These are phyloP conservation scores for Akanthomyces lecanii DNA, from an alignment of 2,329 filamentous ascomycete species.

Conservation along the genomic window DNA sequence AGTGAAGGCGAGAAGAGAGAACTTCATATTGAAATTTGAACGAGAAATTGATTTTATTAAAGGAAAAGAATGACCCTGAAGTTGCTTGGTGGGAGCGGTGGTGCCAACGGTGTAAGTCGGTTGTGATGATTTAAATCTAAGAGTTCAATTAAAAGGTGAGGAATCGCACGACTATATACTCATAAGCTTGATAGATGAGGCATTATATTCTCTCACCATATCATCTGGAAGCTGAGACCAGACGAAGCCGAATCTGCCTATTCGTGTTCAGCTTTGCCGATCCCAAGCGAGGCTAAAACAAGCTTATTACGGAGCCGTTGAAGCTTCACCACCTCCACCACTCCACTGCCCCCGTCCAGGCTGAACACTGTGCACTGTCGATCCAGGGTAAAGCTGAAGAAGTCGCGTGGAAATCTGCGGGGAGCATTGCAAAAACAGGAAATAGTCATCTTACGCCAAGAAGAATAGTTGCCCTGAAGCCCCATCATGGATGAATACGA, in stretches of 20 bases:
- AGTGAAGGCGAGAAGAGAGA: conserved; percentile 16
- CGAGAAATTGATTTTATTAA: too few relatives aligned
- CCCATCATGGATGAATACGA: neutral
- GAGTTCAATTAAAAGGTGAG: neutral
- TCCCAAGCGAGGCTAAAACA: conserved; percentile 2
- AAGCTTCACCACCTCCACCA: neutral
- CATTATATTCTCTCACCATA: neutral
- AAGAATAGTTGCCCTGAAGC: neutral
- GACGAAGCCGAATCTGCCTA: neutral
- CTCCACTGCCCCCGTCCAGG: neutral
- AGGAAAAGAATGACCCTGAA: neutral
- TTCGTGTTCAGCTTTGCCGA: conserved; percentile 4
- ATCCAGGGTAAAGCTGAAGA: neutral
- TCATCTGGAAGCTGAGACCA: neutral
- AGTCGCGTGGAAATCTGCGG: neutral
- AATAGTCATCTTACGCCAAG: conserved; percentile 2
- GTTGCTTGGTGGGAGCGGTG: neutral
- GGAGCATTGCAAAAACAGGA: neutral
- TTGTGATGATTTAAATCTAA: neutral
- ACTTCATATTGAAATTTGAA: conserved; percentile 17
- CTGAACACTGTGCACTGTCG: neutral
- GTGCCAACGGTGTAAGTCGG: neutral
- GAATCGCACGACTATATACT: neutral
- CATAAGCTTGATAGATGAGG: neutral
- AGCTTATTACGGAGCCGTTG: conserved; percentile 5